Evolutionary conservation across 139 green algal species (phyloP), one percentile per base, ranked within the genome.

Genomic region (Chloropicon primus): DNA sequence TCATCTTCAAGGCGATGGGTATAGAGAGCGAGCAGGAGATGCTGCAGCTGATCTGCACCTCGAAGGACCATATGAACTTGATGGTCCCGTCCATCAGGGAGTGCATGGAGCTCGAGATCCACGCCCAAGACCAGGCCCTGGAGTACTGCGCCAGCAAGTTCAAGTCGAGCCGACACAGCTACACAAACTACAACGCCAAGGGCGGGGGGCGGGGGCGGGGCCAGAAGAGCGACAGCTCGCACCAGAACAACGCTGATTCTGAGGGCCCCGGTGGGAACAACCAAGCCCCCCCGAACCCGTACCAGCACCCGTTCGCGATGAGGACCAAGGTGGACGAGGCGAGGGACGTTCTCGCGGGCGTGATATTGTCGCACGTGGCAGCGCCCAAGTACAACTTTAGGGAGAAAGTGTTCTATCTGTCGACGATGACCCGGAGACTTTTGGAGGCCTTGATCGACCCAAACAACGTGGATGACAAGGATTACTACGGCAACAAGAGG

Each of bases 401-500:
- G 29, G 53, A 85, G 10, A 97, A 98, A 86, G 87, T 89, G 21
- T 82, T 86, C 3, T 99, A 97, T 88, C 81, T 96, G 2, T 89
- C 90, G 2, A 84, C 96, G n/a, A 98, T 98, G 88, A 80, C 97
- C 28, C 87, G 95, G 2, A 87, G 94, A 53, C 95, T 99, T 90
- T 84, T 99, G 78, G 84, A 88, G 41, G 95, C 95, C 1, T 86
- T 96, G 82, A 74, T 96, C 54, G 93, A 99, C 83, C 87, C 86
- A 10, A 87, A 81, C 41, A 87, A 90, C 75, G 88, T 99, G 1
- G 96, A 99, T 77, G 94, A 98, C 87, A 87, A 88, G 76, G 96
- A 99, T 85, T 99, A 99, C 87, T 98, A 98, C 76, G 96, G 95
- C 78, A 99, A 99, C 91, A 99, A 99, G 85, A 84, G 96, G 1